Evolutionary conservation across 768 basidiomycete species (phyloP).

Genomic region (Mycena pura): DNA sequence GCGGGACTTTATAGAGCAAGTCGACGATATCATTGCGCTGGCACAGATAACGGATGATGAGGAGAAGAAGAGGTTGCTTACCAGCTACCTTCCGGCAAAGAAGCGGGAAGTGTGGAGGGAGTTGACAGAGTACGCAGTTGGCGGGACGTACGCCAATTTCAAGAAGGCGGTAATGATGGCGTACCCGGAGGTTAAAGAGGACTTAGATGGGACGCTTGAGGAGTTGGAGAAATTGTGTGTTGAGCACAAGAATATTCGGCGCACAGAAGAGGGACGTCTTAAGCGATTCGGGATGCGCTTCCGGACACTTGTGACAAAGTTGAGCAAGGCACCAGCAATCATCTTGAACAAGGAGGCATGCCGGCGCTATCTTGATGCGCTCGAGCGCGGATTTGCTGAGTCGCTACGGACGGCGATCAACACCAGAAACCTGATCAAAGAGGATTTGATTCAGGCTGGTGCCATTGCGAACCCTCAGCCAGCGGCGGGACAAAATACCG

Average conservation of each 20-base stretch:
- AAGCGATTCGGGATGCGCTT: conserved; percentile 8
- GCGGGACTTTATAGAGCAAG: too few species aligned
- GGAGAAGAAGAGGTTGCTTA: conserved; percentile 6
- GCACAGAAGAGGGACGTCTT: conserved; percentile 2
- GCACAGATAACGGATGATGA: conserved; percentile 7
- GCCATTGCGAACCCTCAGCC: background rate
- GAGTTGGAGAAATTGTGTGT: conserved; percentile 3
- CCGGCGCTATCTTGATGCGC: conserved; percentile 5
- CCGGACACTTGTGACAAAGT: background rate
- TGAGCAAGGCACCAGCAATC: background rate
- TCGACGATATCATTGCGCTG: conserved; percentile 3
- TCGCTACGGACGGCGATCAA: conserved; percentile 2
- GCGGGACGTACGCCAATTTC: background rate
- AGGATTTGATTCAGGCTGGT: background rate
- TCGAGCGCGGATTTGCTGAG: conserved; percentile 9
- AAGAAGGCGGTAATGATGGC: conserved; percentile 5
- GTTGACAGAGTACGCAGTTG: conserved; percentile 4
- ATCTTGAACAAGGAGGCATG: conserved; percentile 18
- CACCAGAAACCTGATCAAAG: conserved; percentile 9
- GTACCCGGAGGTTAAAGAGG: conserved; percentile 10
- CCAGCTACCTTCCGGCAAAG: background rate
- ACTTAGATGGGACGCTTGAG: conserved; percentile 5
- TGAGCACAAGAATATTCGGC: conserved; percentile 1
- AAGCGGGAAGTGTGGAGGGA: conserved; percentile 6
- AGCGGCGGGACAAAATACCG: background rate